A percentile compares a stretch with the other conserved stretches of the same genome.
Evolutionary conservation across 2,329 filamentous ascomycete genomes (phyloP).

Genomic region (Pseudophaeomoniella oleicola): DNA sequence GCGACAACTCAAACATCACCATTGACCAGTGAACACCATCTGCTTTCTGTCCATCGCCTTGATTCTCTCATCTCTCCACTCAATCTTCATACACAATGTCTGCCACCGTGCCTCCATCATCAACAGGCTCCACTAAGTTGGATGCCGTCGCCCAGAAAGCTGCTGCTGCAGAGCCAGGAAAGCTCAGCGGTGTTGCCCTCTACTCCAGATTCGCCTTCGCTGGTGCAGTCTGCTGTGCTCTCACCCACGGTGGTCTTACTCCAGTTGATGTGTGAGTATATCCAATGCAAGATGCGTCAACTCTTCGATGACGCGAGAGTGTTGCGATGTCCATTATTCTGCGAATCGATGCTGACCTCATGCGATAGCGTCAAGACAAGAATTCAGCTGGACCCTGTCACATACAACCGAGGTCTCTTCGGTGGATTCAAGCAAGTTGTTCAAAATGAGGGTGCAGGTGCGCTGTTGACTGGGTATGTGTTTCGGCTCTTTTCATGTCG

Average conservation of each 20-base stretch:
- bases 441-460: constrained; percentile 68
- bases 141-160: constrained; percentile 35
- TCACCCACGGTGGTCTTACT: constrained; percentile 93
- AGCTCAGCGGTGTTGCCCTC: constrained; percentile 52
- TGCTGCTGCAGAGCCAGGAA: constrained; percentile 31
- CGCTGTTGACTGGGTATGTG: constrained; percentile 58
- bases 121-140: constrained; percentile 37
- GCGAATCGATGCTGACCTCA: constrained; percentile 8
- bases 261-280: constrained; percentile 95
- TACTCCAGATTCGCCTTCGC: constrained; percentile 96
- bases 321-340: constrained; percentile 16
- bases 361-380: constrained; percentile 75
- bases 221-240: constrained; percentile 92
- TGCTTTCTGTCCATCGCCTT: too few relatives aligned
- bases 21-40: too few relatives aligned
- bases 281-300: constrained; percentile 10
- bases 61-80: constrained; percentile 8
- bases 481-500: neutral
- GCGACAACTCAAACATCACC: too few relatives aligned
- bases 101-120: constrained; percentile 27
- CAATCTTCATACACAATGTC: constrained; percentile 20
- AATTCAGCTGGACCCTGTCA: constrained; percentile 81
- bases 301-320: too few relatives aligned
- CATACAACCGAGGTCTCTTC: constrained; percentile 79
- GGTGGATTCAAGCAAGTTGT: constrained; percentile 79